A percentile compares a stretch with the other conserved stretches of the same genome.
Evolutionary conservation across 352 stramenopile species (phyloP).

Genomic region (Phytophthora ohioensis): DNA sequence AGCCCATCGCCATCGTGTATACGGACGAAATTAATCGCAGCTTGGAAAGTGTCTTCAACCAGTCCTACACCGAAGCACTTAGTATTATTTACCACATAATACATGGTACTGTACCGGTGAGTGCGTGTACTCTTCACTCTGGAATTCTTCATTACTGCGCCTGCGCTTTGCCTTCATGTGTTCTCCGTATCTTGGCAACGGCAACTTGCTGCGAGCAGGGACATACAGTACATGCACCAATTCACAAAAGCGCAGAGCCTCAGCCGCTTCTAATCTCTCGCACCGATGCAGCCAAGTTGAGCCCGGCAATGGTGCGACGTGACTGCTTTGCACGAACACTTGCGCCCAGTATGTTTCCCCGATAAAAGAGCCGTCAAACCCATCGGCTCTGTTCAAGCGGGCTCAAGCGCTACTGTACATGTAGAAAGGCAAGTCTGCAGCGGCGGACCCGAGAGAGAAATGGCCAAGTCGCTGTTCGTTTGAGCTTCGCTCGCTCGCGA

Average conservation of each 20-base stretch:
- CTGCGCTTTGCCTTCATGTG: conserved; percentile 22
- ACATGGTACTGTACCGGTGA: too few relatives aligned
- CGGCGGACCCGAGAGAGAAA: conserved; percentile 1
- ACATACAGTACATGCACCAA: conserved; percentile 18
- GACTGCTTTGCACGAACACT: not conserved
- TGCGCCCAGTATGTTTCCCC: conserved; percentile 22
- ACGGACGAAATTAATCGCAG: not conserved
- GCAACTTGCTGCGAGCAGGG: conserved; percentile 39
- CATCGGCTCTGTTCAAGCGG: conserved; percentile 27
- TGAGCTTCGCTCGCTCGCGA: not conserved
- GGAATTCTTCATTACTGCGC: conserved; percentile 1
- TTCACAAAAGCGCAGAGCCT: conserved; percentile 12
- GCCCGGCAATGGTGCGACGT: not conserved
- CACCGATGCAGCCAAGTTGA: conserved; percentile 10
- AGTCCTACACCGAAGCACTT: too few relatives aligned
- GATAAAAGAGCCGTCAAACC: conserved; percentile 25
- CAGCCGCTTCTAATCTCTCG: conserved; percentile 8
- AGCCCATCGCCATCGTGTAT: conserved; percentile 8
- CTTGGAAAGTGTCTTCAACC: not conserved
- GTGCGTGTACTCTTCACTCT: conserved; percentile 15
- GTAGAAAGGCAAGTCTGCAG: conserved; percentile 24
- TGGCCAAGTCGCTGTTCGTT: conserved; percentile 7
- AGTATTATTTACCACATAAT: too few relatives aligned
- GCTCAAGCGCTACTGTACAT: not conserved
- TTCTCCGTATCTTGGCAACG: conserved; percentile 41